Evolutionary conservation across 352 stramenopile species (phyloP).

Genomic region (Aphanomyces astaci): DNA sequence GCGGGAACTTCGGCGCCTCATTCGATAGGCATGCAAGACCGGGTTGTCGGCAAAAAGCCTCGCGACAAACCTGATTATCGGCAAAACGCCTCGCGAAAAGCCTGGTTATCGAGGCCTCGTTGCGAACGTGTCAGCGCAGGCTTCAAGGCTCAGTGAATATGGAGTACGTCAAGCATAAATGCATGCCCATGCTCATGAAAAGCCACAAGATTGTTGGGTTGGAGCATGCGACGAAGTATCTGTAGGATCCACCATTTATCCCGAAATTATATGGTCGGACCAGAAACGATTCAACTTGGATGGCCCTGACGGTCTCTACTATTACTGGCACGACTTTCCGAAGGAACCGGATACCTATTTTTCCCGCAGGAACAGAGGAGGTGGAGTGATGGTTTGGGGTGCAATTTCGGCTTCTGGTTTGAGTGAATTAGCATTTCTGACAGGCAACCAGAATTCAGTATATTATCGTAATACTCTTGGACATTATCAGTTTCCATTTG

Average conservation of each 20-base stretch:
- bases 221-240: neutral
- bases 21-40: neutral
- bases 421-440: conserved; percentile 24
- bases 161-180: neutral
- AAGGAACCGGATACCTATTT: neutral
- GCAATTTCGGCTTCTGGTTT: conserved; percentile 13
- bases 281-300: conserved; percentile 41
- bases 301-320: conserved; percentile 30
- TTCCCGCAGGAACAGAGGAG: neutral
- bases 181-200: neutral
- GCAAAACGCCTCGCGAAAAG: no score
- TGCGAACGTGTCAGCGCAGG: neutral
- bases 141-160: neutral
- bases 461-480: conserved; percentile 25
- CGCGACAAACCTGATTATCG: no score
- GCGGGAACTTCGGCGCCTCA: neutral
- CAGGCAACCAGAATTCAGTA: conserved; percentile 17
- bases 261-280: conserved; percentile 10
- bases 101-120: neutral
- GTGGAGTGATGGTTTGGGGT: conserved; percentile 28
- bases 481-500: conserved; percentile 24
- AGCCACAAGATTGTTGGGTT: neutral
- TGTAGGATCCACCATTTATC: neutral
- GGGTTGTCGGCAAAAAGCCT: neutral
- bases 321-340: conserved; percentile 29